Conservation (phyloP, 306 rosid genomes). For the Sphenostylis stenocarpa region DNA sequence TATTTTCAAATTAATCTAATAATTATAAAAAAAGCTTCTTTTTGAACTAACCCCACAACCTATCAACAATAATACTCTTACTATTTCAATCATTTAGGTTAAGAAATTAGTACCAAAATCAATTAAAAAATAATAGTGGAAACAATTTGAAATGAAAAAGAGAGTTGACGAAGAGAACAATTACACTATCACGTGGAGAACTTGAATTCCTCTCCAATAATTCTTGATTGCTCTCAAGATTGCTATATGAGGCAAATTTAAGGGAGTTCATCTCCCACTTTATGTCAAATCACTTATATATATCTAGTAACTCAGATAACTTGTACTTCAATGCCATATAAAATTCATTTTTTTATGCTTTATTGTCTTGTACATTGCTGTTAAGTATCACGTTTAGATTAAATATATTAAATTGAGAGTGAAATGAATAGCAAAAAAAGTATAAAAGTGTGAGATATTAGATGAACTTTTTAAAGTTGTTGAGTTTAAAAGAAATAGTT, state of each 20-base stretch:
- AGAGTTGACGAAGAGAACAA: background rate
- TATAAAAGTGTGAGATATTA: background rate
- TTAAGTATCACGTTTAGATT: background rate
- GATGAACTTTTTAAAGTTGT: background rate
- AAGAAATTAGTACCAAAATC: background rate
- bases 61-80: background rate
- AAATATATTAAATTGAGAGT: background rate
- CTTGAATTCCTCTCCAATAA: too few relatives aligned
- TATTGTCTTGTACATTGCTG: background rate
- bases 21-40: background rate
- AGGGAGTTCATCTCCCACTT: too few relatives aligned
- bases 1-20: background rate
- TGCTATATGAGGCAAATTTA: too few relatives aligned
- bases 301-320: too few relatives aligned
- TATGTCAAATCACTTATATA: too few relatives aligned
- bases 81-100: background rate
- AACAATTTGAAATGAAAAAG: background rate
- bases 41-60: background rate
- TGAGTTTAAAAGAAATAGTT: background rate
- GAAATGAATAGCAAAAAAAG: background rate
- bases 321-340: background rate
- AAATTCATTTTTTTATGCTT: background rate
- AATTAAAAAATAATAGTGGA: background rate
- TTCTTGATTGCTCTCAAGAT: too few relatives aligned
- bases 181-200: background rate